Evolutionary conservation across 306 rosid genomes (phyloP), one percentile per base, ranked within the genome.

Genomic region (Rubus parviflorus): DNA sequence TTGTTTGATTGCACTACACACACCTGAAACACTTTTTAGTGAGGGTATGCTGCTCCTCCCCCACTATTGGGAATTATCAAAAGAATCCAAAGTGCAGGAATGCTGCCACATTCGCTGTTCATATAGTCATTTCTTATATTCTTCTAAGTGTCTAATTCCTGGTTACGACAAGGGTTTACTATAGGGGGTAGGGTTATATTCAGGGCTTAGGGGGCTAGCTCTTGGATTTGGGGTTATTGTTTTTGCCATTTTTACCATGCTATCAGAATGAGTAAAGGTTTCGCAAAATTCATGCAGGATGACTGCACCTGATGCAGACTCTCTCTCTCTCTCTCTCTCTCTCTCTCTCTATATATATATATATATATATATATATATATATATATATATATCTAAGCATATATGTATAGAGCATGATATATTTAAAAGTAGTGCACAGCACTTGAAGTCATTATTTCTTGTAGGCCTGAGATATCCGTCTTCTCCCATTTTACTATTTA

Each of bases 1-100:
- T 48, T 7, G 73, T 78, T 75, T 52, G 63, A 47, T 19, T 61
- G 67, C 20, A 61, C 67, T 30, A 13, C 41, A 5, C 46, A 61
- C 67, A 13, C 17, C 2, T 60, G 37, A 60, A 60, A 23, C 14
- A 60, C 67, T 25, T 22, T 22, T 57, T 60, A 11, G 40, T 60
- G 41, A 23, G 19, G 41, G 40, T 20, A 54, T n/a, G 8, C 61
- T n/a, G 61, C 22, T 54, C 7, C 14, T 56, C 35, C 13, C 13
- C 7, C 38, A 22, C 35, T 22, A 23, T 22, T 4, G 23, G 64
- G 30, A 61, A 15, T 25, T 4, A 60, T 25, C 2, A 23, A 10
- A 58, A 11, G 17, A 23, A 25, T 60, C 41, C 40, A 2, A 60
- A 60, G 40, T 25, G 19, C 66, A 25, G 41, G 14, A 11, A 13